phyloP scores from a whole-genome alignment of 257 asterid species.

The Fraxinus americana region DNA sequence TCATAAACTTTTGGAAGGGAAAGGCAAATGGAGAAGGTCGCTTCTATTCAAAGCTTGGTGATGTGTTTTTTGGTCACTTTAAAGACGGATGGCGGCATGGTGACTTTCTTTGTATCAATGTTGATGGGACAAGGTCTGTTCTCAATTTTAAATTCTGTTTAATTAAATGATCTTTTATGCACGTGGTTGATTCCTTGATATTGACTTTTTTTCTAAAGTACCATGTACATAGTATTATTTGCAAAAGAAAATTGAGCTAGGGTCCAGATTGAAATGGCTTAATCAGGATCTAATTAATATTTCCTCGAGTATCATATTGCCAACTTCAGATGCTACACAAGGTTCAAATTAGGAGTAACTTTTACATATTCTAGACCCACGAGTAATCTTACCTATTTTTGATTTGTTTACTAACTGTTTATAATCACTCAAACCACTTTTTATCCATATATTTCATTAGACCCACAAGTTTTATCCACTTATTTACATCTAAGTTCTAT shows the following conservation, averaged over 20 bases:
- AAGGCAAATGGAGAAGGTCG: constrained; percentile 97
- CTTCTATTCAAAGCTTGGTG: constrained; percentile 81
- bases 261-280: neutral
- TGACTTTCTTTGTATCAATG: constrained; percentile 69
- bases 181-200: neutral
- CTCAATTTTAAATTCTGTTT: neutral
- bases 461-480: too few relatives aligned
- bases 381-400: neutral
- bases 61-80: constrained; percentile 88
- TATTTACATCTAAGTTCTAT: too few relatives aligned
- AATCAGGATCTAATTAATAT: neutral
- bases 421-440: too few relatives aligned
- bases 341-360: neutral
- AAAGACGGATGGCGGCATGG: constrained; percentile 99
- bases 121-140: constrained; percentile 82
- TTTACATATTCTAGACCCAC: neutral
- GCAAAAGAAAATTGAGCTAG: neutral
- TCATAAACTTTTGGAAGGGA: constrained; percentile 91
- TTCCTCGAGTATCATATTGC: neutral
- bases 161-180: constrained; percentile 13
- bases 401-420: too few relatives aligned
- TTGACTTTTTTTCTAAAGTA: neutral
- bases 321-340: neutral
- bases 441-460: too few relatives aligned
- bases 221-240: constrained; percentile 8